phyloP scores from a whole-genome alignment of 177 flowering plant species.

The Vitis hybrid region DNA sequence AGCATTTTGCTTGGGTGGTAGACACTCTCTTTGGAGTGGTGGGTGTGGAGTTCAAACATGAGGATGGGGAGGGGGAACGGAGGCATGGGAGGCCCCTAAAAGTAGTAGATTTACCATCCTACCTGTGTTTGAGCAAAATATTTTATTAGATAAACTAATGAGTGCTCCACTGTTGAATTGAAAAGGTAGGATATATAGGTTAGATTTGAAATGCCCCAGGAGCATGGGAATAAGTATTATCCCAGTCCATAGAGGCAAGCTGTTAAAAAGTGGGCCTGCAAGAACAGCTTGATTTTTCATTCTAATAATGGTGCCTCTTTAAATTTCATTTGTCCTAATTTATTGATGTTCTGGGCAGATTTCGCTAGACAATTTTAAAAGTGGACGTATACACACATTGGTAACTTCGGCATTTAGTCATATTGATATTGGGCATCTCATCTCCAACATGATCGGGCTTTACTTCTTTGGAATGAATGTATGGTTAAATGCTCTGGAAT shows the following conservation, averaged over 20 bases:
- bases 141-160: not conserved
- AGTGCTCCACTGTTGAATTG: not conserved
- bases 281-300: not conserved
- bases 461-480: slow-evolving; percentile 86
- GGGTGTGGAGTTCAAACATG: not conserved
- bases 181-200: not conserved
- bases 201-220: not conserved
- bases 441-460: slow-evolving; percentile 86
- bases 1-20: not conserved
- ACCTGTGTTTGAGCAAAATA: not conserved
- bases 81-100: not conserved
- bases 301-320: not conserved
- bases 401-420: slow-evolving; percentile 93
- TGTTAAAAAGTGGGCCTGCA: not conserved
- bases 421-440: slow-evolving; percentile 51
- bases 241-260: not conserved
- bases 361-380: slow-evolving; percentile 66
- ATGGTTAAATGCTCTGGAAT: slow-evolving; percentile 23
- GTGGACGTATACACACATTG: slow-evolving; percentile 81
- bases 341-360: slow-evolving; percentile 48
- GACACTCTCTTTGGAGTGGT: not conserved
- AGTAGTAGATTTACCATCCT: not conserved
- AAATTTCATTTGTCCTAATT: slow-evolving; percentile 10
- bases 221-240: not conserved
- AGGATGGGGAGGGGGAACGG: not conserved